Conservation (phyloP, 2,329 filamentous ascomycete species). For the Drechslerella coelobrocha region DNA sequence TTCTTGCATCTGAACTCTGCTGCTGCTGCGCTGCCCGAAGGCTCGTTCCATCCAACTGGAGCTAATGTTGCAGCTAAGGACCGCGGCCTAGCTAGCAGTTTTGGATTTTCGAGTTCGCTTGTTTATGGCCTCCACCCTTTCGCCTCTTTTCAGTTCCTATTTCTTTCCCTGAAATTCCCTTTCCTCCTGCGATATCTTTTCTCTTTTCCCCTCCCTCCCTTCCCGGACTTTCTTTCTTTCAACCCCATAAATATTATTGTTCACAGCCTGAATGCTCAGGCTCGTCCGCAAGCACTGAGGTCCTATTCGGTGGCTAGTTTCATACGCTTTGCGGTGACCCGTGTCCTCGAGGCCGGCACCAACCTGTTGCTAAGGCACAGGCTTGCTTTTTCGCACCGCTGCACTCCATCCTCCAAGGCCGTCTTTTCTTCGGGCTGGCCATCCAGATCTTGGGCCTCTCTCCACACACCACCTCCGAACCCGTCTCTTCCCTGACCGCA, state of each 20-base stretch:
- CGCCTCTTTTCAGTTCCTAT: slow-evolving; percentile 43
- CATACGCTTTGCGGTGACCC: slow-evolving; percentile 51
- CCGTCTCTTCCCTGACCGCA: slow-evolving; percentile 49
- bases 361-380: slow-evolving; percentile 51
- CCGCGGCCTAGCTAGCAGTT: slow-evolving; percentile 43
- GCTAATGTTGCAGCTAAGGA: slow-evolving; percentile 30
- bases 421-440: slow-evolving; percentile 51
- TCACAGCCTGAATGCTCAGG: slow-evolving; percentile 52
- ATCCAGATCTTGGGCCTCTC: slow-evolving; percentile 49
- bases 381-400: slow-evolving; percentile 54
- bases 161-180: slow-evolving; percentile 51
- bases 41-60: slow-evolving; percentile 42
- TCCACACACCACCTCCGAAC: slow-evolving; percentile 52
- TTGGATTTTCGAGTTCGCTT: slow-evolving; percentile 45
- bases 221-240: slow-evolving; percentile 48
- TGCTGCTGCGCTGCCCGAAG: not conserved
- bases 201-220: slow-evolving; percentile 51
- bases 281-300: slow-evolving; percentile 51
- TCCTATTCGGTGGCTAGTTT: slow-evolving; percentile 51
- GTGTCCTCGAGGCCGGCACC: slow-evolving; percentile 50
- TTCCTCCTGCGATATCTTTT: slow-evolving; percentile 51
- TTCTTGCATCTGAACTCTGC: slow-evolving; percentile 32
- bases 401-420: slow-evolving; percentile 47
- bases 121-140: slow-evolving; percentile 46
- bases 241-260: slow-evolving; percentile 49